Conservation (phyloP, 495 filamentous ascomycete species). For the Penicillium argentinense region DNA sequence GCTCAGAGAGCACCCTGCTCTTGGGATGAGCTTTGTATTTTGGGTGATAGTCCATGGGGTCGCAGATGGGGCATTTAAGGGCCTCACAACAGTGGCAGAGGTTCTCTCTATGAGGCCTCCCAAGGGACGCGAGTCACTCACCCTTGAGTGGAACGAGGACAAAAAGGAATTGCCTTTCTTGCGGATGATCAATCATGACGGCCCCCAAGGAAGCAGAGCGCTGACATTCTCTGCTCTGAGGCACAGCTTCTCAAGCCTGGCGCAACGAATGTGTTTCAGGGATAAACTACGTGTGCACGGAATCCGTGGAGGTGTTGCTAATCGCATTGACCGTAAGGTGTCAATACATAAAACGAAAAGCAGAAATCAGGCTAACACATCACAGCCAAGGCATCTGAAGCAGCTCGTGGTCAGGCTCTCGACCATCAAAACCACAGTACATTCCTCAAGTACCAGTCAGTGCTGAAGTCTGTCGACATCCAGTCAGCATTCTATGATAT, state of each 20-base stretch:
- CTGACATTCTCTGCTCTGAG: background rate
- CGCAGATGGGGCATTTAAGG: slow-evolving; percentile 25
- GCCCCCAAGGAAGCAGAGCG: background rate
- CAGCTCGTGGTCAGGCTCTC: slow-evolving; percentile 19
- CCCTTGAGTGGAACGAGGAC: slow-evolving; percentile 1
- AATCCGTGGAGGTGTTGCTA: slow-evolving; percentile 16
- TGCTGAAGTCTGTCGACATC: slow-evolving; percentile 20
- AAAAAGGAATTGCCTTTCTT: slow-evolving; percentile 1
- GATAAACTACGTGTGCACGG: slow-evolving; percentile 19
- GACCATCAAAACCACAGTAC: slow-evolving; percentile 23
- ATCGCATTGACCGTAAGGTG: slow-evolving; percentile 10
- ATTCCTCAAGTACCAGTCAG: slow-evolving; percentile 23
- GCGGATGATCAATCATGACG: background rate
- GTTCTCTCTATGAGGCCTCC: slow-evolving; percentile 16
- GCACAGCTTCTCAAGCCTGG: slow-evolving; percentile 19
- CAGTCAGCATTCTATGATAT: slow-evolving; percentile 19
- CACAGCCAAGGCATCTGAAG: slow-evolving; percentile 23
- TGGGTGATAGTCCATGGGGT: slow-evolving; percentile 19
- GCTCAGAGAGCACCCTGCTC: slow-evolving; percentile 13
- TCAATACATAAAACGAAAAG: background rate
- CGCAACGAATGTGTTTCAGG: slow-evolving; percentile 20
- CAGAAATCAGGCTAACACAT: too few relatives aligned
- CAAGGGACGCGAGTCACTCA: slow-evolving; percentile 22
- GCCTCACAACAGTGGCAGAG: slow-evolving; percentile 10
- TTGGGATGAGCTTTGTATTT: slow-evolving; percentile 22